phyloP scores from a whole-genome alignment of 176 grass and related monocot genomes.

The Neostapfia colusana region DNA sequence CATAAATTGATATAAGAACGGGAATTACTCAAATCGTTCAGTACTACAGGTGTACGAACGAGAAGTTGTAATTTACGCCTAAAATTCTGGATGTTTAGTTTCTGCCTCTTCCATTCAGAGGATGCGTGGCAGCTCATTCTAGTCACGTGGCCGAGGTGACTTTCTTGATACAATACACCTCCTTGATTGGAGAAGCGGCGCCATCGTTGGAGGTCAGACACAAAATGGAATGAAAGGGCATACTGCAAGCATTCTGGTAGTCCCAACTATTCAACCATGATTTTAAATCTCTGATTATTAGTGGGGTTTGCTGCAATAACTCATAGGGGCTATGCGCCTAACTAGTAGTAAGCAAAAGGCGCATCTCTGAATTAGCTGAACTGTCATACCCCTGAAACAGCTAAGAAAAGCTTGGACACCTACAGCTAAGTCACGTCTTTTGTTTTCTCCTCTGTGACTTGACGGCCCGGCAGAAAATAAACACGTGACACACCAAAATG shows the following conservation, averaged over 20 bases:
- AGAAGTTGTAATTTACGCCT: too few species aligned
- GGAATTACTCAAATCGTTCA: too few species aligned
- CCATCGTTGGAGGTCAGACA: conserved; percentile 32
- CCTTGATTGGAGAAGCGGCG: conserved; percentile 16
- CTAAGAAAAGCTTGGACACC: too few species aligned
- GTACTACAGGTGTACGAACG: too few species aligned
- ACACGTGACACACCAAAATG: not conserved
- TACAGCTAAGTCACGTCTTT: not conserved
- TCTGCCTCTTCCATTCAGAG: too few species aligned
- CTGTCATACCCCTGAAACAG: too few species aligned
- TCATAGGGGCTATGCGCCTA: not conserved
- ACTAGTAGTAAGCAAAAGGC: not conserved
- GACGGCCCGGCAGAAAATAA: not conserved
- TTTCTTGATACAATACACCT: too few species aligned
- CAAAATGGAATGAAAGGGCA: not conserved
- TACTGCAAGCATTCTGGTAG: conserved; percentile 28
- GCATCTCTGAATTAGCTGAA: too few species aligned
- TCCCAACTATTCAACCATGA: conserved; percentile 15
- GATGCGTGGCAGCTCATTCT: too few species aligned
- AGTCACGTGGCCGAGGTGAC: too few species aligned
- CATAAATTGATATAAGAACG: too few species aligned
- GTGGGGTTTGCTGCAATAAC: conserved; percentile 34
- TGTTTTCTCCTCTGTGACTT: not conserved
- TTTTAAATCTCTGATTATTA: conserved; percentile 10
- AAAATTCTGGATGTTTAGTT: too few species aligned